Percentiles rank a stretch among this genome's conserved stretches.
Conservation (phyloP, 345 rosid genomes). For the Barbarea vulgaris region DNA sequence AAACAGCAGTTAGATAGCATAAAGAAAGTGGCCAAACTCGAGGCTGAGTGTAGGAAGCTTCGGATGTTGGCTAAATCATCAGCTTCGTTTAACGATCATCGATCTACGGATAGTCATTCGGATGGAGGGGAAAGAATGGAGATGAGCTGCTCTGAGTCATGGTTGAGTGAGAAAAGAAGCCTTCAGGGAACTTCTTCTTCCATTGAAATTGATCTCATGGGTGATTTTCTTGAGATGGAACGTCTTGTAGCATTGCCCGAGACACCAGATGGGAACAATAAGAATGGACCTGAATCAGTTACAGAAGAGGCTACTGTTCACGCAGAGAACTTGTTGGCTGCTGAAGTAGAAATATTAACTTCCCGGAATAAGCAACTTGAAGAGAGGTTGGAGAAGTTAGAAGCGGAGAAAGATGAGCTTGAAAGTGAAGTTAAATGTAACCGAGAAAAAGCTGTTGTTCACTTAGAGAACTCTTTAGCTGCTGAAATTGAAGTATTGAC, state of each 20-base stretch:
- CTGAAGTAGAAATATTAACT: slow-evolving; percentile 50
- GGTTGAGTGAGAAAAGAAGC: slow-evolving; percentile 48
- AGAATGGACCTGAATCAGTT: slow-evolving; percentile 43
- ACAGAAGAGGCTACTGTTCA: slow-evolving; percentile 38
- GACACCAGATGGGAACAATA: slow-evolving; percentile 40
- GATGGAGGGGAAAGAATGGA: slow-evolving; percentile 68
- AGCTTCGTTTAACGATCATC: slow-evolving; percentile 48
- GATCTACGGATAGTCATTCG: slow-evolving; percentile 67
- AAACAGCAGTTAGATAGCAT: slow-evolving; percentile 84
- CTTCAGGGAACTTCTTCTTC: slow-evolving; percentile 47
- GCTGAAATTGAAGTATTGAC: slow-evolving; percentile 51
- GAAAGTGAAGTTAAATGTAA: slow-evolving; percentile 40
- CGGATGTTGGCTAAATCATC: slow-evolving; percentile 50
- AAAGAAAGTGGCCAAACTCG: slow-evolving; percentile 88
- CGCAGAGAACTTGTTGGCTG: slow-evolving; percentile 42
- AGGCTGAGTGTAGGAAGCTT: slow-evolving; percentile 84
- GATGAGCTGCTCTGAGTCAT: slow-evolving; percentile 55
- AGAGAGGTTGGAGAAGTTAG: slow-evolving; percentile 45
- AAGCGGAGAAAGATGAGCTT: slow-evolving; percentile 46
- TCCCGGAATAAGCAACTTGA: slow-evolving; percentile 44
- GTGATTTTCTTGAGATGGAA: slow-evolving; percentile 98
- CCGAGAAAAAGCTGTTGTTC: slow-evolving; percentile 36
- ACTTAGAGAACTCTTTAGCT: slow-evolving; percentile 42
- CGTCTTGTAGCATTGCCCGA: slow-evolving; percentile 73
- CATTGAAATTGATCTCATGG: slow-evolving; percentile 75